Base-by-base conservation (phyloP, 352 stramenopile species). In the Pythium guiyangense region DNA sequence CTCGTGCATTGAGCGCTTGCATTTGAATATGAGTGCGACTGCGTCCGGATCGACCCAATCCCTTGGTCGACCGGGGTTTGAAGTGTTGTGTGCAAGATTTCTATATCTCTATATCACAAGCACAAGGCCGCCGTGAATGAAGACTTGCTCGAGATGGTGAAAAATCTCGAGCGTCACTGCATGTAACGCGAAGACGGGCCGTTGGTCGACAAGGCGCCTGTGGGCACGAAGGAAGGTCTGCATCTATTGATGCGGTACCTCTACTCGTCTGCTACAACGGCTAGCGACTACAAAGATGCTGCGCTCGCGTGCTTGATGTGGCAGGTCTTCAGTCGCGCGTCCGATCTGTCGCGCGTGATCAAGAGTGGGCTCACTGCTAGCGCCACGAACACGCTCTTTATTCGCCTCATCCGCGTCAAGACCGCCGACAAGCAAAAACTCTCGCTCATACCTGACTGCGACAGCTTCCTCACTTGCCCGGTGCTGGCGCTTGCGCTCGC, bases 231-330 rank as follows among this genome's bases (percentile, higher is more conserved):
- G n/a, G n/a, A n/a, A n/a, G n/a, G n/a, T n/a, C n/a, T n/a, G n/a
- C n/a, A n/a, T n/a, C n/a, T n/a, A n/a, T n/a, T n/a, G n/a, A 59
- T 62, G 26, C 14, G 25, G 17, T 67, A 67, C 40, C 45, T 79
- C 40, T 76, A 76, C 49, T 20, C 47, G 3, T 61, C 18, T 44
- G 64, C 60, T 4, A 40, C n/a, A n/a, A n/a, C n/a, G n/a, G n/a
- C n/a, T n/a, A n/a, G n/a, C 39, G 69, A 81, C 54, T 76, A 74
- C 52, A 57, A 76, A 49, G 66, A 78, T 39, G 54, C 60, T n/a
- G 66, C 63, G 3, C 43, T 76, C 3, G 20, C 70, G 3, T 64
- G 61, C 4, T 27, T 78, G 2, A 31, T 76, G 58, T 74, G 62
- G 63, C 69, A 72, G 52, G 52, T 74, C 9, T 79, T 79, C 20